Base-by-base conservation (phyloP, 352 stramenopile species). In the Globisporangium okanoganense region DNA sequence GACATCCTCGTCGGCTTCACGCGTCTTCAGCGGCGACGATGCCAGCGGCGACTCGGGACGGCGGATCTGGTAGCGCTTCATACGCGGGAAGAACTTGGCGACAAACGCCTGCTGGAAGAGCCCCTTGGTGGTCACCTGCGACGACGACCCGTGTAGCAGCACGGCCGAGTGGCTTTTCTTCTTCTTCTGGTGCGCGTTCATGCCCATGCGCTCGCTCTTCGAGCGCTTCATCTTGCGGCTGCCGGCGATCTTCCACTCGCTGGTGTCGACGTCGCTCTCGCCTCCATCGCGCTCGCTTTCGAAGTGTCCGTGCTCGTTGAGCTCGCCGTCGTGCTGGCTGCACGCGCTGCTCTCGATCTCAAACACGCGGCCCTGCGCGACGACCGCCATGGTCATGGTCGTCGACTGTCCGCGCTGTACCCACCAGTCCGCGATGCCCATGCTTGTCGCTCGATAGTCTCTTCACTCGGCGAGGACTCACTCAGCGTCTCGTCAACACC, bases 381-480 rank as follows among this genome's bases (percentile, higher is more conserved):
- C 20, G 44, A 62, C 24, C 31, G 20, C 31, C 27, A 43, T 22
- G 18, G 25, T 35, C 35, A 31, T 27, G 43, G 56, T n/a, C 10
- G 27, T 5, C 56, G 45, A 13, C 8, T 56, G 56, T 18, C 45
- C 33, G 14, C 44, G 59, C 13, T 65, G 31, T 8, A 55, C 38
- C 59, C 51, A 65, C 59, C 59, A 65, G 18, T 65, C 59, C 9
- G 51, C 52, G 40, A 65, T 48, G 5, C 59, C 59, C 59, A 65
- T 65, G 27, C 10, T 62, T 16, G 52, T 33, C 27, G 6, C 7
- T 24, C 13, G 20, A 24, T 16, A 31, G n/a, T 35, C 25, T 12
- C 18, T 25, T 24, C 2, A n/a, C 29, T 40, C 2, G 10, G 14
- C 35, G 36, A 45, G 1, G 40, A 45, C 40, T 45, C 40, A 22